Base-by-base conservation (phyloP, 345 rosid species). In the Schrenkiella parvula region DNA sequence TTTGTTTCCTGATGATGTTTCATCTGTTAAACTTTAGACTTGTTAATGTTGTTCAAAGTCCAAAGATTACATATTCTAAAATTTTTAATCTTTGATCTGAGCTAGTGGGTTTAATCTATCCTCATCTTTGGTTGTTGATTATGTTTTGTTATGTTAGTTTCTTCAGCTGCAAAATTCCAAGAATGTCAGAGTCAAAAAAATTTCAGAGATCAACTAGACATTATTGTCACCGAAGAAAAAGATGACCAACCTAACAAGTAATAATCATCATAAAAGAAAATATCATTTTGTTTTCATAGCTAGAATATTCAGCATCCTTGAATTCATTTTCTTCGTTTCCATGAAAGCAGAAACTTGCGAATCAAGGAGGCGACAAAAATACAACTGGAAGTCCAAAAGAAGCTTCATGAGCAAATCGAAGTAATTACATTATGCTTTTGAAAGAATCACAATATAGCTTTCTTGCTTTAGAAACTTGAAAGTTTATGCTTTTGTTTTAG, bases 401-500 rank as follows among this genome's bases (percentile, higher is more conserved):
- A 52, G 34, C 57, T 52, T 26, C 57, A 25, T 34, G 57, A 52
- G 7, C 57, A 52, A 14, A 52, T 52, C 57, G 58, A 52, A n/a
- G 58, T 52, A 52, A n/a, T 52, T 7, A 52, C 57, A 7, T 52
- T 52, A 23, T 52, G 34, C 34, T 6, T 52, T 19, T 52, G 2
- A 52, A 14, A 25, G 34, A 52, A 25, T 14, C 57, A 52, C 18
- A 6, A 6, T 51, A 29, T 25, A 52, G 17, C 11, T 52, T 52
- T 14, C 57, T 25, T 52, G 32, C 18, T 52, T 25, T 52, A 52
- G 32, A 52, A 51, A 9, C 18, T 28, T 52, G 58, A 28, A n/a
- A 11, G 58, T 29, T 28, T 44, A 29, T 46, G 37, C 56, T 17
- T 34, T 37, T 70, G 29, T 68, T 78, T 63, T 87, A 90, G 90